phyloP scores from a whole-genome alignment of 2,329 filamentous ascomycete species.

The Penicillium expansum region DNA sequence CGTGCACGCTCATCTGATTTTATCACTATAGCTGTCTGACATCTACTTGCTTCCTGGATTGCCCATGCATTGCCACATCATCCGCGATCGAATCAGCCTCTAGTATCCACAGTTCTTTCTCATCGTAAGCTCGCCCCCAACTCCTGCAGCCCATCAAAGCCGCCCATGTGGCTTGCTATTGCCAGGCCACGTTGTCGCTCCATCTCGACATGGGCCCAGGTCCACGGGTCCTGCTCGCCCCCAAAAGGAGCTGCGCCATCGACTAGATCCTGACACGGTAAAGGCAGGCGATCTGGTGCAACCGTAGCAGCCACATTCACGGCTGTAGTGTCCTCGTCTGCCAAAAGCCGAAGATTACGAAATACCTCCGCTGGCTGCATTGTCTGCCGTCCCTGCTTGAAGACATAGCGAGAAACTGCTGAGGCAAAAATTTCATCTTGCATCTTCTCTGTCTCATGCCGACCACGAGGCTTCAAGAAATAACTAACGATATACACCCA shows the following conservation, averaged over 20 bases:
- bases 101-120: neutral
- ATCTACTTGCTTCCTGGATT: neutral
- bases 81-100: neutral
- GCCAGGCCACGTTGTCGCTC: neutral
- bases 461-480: neutral
- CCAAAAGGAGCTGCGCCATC: neutral
- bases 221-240: neutral
- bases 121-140: neutral
- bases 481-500: slow-evolving; percentile 7
- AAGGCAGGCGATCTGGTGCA: neutral
- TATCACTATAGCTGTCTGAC: neutral
- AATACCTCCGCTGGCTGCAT: neutral
- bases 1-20: neutral
- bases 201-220: slow-evolving; percentile 1
- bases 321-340: neutral
- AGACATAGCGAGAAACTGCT: slow-evolving; percentile 1
- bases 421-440: neutral
- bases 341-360: neutral
- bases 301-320: neutral
- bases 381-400: slow-evolving; percentile 4
- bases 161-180: neutral
- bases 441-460: neutral
- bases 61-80: neutral
- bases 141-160: neutral
- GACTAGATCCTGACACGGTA: neutral